Conservation (phyloP, 768 basidiomycete species). For the Auriscalpium vulgare region DNA sequence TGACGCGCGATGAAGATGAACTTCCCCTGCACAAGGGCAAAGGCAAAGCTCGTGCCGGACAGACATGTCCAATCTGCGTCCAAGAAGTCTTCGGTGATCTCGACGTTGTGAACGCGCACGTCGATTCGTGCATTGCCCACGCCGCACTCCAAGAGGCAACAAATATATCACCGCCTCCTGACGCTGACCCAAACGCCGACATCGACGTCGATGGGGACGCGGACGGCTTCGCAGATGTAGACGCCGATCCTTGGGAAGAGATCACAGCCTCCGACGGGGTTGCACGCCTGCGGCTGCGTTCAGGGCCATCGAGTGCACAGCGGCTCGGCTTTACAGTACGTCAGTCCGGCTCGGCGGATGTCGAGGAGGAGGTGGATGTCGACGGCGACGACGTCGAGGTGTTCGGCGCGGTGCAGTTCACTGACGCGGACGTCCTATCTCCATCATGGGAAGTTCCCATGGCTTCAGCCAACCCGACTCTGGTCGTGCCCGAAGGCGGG, state of each 20-base stretch:
- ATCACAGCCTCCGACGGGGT: conserved; percentile 23
- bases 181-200: conserved; percentile 19
- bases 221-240: conserved; percentile 23
- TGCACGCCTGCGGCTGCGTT: conserved; percentile 1
- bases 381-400: conserved; percentile 65
- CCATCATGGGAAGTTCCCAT: no score
- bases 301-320: background rate
- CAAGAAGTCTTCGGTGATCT: conserved; percentile 51
- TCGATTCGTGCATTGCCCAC: conserved; percentile 71
- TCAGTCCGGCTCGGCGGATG: conserved; percentile 45
- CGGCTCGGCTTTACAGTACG: conserved; percentile 56
- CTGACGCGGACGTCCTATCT: conserved; percentile 52
- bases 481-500: background rate
- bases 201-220: conserved; percentile 35
- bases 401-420: conserved; percentile 71
- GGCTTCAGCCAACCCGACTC: no score
- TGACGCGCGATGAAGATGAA: conserved; percentile 51
- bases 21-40: conserved; percentile 15
- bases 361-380: conserved; percentile 75
- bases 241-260: conserved; percentile 28
- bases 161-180: background rate
- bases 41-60: conserved; percentile 12
- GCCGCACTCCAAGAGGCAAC: conserved; percentile 34
- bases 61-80: conserved; percentile 66
- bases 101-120: conserved; percentile 71